Evolutionary conservation across 345 rosid genomes (phyloP).

Genomic region (Excoecaria agallocha): DNA sequence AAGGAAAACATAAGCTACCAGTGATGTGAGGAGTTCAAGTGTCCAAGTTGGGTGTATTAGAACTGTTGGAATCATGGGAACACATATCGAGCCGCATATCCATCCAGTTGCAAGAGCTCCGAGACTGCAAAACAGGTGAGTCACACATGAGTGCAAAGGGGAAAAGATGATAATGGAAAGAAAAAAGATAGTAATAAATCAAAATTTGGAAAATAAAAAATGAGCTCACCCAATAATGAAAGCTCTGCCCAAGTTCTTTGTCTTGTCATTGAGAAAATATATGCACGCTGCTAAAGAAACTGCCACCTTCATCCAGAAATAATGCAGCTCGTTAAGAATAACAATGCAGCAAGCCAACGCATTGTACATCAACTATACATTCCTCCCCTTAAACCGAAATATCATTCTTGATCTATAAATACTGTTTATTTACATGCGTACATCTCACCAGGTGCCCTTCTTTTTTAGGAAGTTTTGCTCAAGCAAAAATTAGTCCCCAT

Average conservation of each 20-base stretch:
- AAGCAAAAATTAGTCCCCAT: neutral
- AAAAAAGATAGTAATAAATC: neutral
- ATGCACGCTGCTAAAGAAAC: constrained; percentile 94
- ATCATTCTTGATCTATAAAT: neutral
- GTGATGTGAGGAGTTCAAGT: constrained; percentile 86
- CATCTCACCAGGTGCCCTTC: neutral
- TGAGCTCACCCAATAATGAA: constrained; percentile 58
- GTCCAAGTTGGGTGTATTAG: constrained; percentile 84
- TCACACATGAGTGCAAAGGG: neutral
- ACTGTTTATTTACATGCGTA: neutral
- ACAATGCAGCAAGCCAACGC: neutral
- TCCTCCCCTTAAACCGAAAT: neutral
- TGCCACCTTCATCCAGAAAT: constrained; percentile 56
- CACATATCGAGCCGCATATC: constrained; percentile 70
- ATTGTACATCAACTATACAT: too few species aligned
- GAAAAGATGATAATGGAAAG: neutral
- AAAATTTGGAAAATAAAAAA: neutral
- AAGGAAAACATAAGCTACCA: constrained; percentile 73
- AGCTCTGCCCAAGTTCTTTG: constrained; percentile 85
- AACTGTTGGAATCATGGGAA: constrained; percentile 78
- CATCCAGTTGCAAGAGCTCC: constrained; percentile 85
- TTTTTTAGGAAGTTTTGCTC: neutral
- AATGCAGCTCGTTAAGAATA: neutral
- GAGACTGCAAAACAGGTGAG: constrained; percentile 45
- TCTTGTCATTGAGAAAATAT: constrained; percentile 88